phyloP scores from a whole-genome alignment of 1,139 yeast genomes.

The Saccharomycopsis hybrid region DNA sequence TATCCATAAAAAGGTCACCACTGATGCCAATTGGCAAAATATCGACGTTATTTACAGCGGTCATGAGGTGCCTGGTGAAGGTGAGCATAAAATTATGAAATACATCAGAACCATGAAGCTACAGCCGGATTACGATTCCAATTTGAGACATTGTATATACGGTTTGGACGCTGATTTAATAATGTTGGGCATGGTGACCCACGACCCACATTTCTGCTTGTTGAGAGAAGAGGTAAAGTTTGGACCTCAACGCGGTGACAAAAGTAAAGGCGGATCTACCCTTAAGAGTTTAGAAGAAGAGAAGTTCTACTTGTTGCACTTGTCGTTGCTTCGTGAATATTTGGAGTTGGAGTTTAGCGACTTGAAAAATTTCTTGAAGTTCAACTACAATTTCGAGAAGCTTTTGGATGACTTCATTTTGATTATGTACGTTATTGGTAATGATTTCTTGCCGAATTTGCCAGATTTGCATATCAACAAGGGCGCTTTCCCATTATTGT shows the following conservation, averaged over 20 bases:
- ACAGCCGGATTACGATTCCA: slow-evolving; percentile 69
- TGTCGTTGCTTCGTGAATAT: slow-evolving; percentile 85
- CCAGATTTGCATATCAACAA: slow-evolving; percentile 91
- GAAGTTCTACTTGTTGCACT: slow-evolving; percentile 74
- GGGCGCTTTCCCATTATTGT: slow-evolving; percentile 89
- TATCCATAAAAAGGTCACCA: slow-evolving; percentile 82
- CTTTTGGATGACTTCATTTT: slow-evolving; percentile 88
- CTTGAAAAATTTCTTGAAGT: slow-evolving; percentile 52
- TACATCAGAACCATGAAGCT: slow-evolving; percentile 79
- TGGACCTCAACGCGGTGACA: slow-evolving; percentile 47
- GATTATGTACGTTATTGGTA: slow-evolving; percentile 91
- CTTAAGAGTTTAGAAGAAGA: slow-evolving; percentile 66
- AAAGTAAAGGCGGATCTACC: slow-evolving; percentile 26
- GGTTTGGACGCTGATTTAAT: slow-evolving; percentile 98
- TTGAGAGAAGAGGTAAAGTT: slow-evolving; percentile 94
- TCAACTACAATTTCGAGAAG: slow-evolving; percentile 81
- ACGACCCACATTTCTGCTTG: slow-evolving; percentile 92
- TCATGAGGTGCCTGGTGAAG: slow-evolving; percentile 99
- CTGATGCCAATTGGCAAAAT: slow-evolving; percentile 88
- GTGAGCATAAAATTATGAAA: slow-evolving; percentile 97
- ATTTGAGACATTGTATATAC: slow-evolving; percentile 90
- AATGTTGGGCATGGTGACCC: slow-evolving; percentile 93
- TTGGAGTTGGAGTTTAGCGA: slow-evolving; percentile 78
- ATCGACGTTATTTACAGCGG: slow-evolving; percentile 83
- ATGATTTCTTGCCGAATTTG: slow-evolving; percentile 96